Evolutionary conservation across 176 grass and related monocot genomes (phyloP), one percentile per base, ranked within the genome.

Genomic region (Paspalum vaginatum): DNA sequence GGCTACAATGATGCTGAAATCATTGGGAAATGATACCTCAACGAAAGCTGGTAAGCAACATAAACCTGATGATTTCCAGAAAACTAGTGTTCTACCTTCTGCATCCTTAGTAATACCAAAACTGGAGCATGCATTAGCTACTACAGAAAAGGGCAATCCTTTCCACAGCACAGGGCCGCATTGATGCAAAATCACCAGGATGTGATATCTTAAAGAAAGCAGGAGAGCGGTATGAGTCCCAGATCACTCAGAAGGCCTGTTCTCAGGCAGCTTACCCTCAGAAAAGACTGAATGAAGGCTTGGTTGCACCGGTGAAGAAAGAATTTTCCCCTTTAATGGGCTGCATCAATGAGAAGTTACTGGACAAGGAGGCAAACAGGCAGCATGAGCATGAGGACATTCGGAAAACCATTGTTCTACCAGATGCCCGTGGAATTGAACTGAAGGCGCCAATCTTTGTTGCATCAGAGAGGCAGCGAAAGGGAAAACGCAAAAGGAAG

Each of bases 401-500:
- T 54, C 46, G 15, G 69, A 68, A 75, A 51, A 27, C 32, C 32
- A 68, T 32, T 37, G 6, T 55, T 16, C 42, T 43, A 27, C 68
- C 60, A 61, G 52, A 59, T 74, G 68, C 38, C 43, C 17, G 61
- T 60, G 11, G 21, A 68, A 68, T 60, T 26, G 81, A 58, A 67
- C 26, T 1, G n/a, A 82, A 63, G 64, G 51, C 38, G 39, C 37
- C 70, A 61, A 16, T 16, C 38, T 32, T 22, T 53, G 56, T 25
- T 55, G 79, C 40, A 21, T 22, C 25, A 1, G 20, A 47, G 74
- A 89, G 46, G 45, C 76, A 18, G 54, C 62, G 26, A 52, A 68
- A 24, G 68, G 37, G 61, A 52, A 75, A 53, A 39, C 50, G 22
- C 74, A 70, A 68, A 73, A 87, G 50, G 17, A 65, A 64, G 44